These are phyloP conservation scores for Scedosporium aurantiacum DNA, from an alignment of 2,329 filamentous ascomycete genomes.

Conservation along the genomic window DNA sequence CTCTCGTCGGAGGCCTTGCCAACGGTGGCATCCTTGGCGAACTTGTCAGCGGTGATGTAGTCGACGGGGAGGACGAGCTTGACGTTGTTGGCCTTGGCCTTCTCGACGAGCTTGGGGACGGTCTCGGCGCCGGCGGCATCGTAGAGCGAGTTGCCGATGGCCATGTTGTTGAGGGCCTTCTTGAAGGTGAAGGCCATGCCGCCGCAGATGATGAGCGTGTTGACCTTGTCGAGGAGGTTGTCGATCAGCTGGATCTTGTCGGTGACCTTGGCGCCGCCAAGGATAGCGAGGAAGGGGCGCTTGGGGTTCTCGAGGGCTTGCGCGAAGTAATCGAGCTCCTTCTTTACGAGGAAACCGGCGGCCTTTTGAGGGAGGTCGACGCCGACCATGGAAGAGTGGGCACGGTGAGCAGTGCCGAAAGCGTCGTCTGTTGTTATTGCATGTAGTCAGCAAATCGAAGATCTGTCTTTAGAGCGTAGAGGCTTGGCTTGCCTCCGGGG, in stretches of 20 bases:
- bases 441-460: background rate
- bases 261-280: conserved; percentile 94
- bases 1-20: conserved; percentile 74
- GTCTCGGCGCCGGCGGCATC: conserved; percentile 92
- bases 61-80: conserved; percentile 90
- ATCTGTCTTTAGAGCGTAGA: background rate
- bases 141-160: conserved; percentile 85
- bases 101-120: conserved; percentile 75
- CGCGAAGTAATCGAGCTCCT: conserved; percentile 99
- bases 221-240: conserved; percentile 95
- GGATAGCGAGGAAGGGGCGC: conserved; percentile 95
- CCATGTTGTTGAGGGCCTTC: conserved; percentile 87
- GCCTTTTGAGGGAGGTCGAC: conserved; percentile 93
- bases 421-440: conserved; percentile 47
- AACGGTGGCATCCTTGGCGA: conserved; percentile 70
- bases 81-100: conserved; percentile 94
- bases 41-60: conserved; percentile 94
- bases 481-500: background rate
- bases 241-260: conserved; percentile 99
- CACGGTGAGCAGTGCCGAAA: conserved; percentile 95
- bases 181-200: conserved; percentile 99
- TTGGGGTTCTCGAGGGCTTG: conserved; percentile 87
- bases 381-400: conserved; percentile 98
- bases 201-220: conserved; percentile 93
- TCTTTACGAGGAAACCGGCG: conserved; percentile 98